Evolutionary conservation across 805 yeast species (phyloP), one percentile per base, ranked within the genome.

Genomic region (Clavispora fructus): DNA sequence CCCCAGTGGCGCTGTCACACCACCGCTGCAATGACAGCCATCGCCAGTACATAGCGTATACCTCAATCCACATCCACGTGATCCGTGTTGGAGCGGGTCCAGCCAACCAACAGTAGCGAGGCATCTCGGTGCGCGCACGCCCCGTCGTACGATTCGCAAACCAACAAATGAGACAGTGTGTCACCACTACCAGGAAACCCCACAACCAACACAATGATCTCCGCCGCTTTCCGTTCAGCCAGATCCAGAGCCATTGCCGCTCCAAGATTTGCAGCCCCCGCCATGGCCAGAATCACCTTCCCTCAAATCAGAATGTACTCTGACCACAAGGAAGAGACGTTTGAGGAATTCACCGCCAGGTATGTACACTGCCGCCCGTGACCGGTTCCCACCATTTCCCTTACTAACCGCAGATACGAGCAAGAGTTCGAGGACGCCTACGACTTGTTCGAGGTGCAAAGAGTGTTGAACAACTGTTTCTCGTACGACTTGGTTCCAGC

Each of bases 401-500:
- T 32, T 54, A 62, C 71, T 67, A 64, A 69, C 73, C 10, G 4
- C 53, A 83, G 91, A 81, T 88, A 81, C 75, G 97, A 89, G 76
- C 87, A 89, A 74, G 97, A 94, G 68, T 94, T 94, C 63, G 97
- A 94, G 59, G 89, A 86, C 67, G 72, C 74, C 26, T 71, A 71
- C 61, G 76, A 72, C 60, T 65, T 71, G 57, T 71, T 71, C 51
- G 76, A 71, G 60, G 74, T 71, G 30, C 79, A 80, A 76, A 88
- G 99, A 78, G 91, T 94, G 51, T 81, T 94, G 67, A 94, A 95
- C 83, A 94, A 94, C 77, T 90, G 95, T 72, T 94, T 94, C 78
- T 87, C 98, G 13, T 94, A 94, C 78, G 99, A 94, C 74, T 82
- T 94, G 71, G 99, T 94, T 47, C 99, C 99, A 57, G 92, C 99